A percentile compares a stretch with the other conserved stretches of the same genome.
phyloP scores from a whole-genome alignment of 2,329 filamentous ascomycete genomes.

The Botryotinia narcissicola region DNA sequence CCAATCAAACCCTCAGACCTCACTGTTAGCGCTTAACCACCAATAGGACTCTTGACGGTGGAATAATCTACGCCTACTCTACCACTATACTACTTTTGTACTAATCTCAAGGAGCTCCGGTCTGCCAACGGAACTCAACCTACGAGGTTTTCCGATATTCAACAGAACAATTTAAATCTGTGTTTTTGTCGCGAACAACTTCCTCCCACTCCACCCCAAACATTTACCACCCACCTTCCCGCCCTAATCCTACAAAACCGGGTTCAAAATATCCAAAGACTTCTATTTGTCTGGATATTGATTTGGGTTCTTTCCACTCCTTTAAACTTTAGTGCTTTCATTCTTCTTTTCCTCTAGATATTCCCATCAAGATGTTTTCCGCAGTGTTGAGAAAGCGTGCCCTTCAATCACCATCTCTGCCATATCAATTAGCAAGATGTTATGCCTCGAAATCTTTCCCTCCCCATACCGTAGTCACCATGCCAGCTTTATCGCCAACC shows the following conservation, averaged over 20 bases:
- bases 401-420: slow-evolving; percentile 50
- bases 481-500: slow-evolving; percentile 96
- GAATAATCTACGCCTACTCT: not conserved
- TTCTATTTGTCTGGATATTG: slow-evolving; percentile 32
- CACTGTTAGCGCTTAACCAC: not conserved
- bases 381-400: slow-evolving; percentile 62
- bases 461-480: slow-evolving; percentile 90
- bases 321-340: slow-evolving; percentile 25
- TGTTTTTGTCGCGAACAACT: slow-evolving; percentile 22
- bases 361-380: slow-evolving; percentile 54
- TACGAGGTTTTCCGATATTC: slow-evolving; percentile 28
- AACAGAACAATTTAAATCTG: slow-evolving; percentile 26
- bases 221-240: slow-evolving; percentile 6
- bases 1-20: not conserved
- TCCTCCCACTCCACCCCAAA: slow-evolving; percentile 19
- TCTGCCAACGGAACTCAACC: slow-evolving; percentile 17
- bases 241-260: slow-evolving; percentile 21
- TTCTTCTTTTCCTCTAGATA: slow-evolving; percentile 22
- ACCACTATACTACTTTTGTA: not conserved
- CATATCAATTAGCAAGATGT: slow-evolving; percentile 58
- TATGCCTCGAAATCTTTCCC: slow-evolving; percentile 73
- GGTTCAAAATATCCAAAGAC: slow-evolving; percentile 29
- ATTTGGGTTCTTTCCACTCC: slow-evolving; percentile 21
- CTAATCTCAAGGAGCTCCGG: slow-evolving; percentile 9
- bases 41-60: not conserved